Base-by-base conservation (phyloP, 2,329 filamentous ascomycete species). In the Phoma sp. region DNA sequence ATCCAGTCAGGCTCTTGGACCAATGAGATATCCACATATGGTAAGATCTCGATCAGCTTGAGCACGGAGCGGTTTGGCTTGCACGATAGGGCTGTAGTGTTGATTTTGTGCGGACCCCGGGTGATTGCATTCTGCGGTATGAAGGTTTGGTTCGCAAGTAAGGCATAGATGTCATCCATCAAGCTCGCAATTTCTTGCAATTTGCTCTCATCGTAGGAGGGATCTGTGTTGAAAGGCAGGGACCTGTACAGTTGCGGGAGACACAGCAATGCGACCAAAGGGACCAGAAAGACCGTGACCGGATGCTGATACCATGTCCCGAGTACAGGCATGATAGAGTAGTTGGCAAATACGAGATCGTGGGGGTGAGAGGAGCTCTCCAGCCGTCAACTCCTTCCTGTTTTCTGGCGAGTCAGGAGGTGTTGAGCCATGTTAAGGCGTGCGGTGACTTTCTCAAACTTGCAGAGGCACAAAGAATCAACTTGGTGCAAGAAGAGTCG, bases 21-120 rank as follows among this genome's bases (percentile, higher is more conserved):
- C n/a, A 58, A 25, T n/a, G 46, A 33, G 0, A 13, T 7, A 13
- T 60, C 57, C 4, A 63, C 56, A 24, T 63, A 62, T 2, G 59
- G 61, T 30, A 64, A 29, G 4, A 64, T 39, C 5, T 64, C 52
- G 52, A 61, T 56, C 2, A 64, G 42, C 9, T 56, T 57, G 29
- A 62, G 40, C 7, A 57, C 57, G 5, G 51, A 43, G 11, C 51
- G 43, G 7, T 47, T 39, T 10, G 42, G 58, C 33, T 48, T 55
- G 39, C 57, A 64, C 2, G 44, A 14, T 18, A 54, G 42, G 7
- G 51, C 51, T 8, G 59, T 60, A 1, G 25, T 32, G 22, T 62
- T 64, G 40, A 64, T 55, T 1, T 43, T 30, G 24, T 64, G 61
- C 9, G 55, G 59, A 13, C 61, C 61, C 4, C 53, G 52, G 25